Evolutionary conservation across 2,329 filamentous ascomycete genomes (phyloP).

Genomic region (Fusarium miscanthi): DNA sequence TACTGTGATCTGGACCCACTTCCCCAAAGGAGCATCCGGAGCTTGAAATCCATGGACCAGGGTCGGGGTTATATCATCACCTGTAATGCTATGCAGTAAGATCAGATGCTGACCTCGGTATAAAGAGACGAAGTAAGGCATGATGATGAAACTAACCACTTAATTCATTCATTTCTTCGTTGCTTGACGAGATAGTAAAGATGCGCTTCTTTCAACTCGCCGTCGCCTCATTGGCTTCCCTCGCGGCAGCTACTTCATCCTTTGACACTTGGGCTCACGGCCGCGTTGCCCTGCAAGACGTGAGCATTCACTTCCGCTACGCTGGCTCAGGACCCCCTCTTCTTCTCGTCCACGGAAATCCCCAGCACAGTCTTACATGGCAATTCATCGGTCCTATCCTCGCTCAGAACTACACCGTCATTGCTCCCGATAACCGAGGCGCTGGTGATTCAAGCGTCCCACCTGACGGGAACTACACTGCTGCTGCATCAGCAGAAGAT

Average conservation of each 20-base stretch:
- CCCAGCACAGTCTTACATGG: constrained; percentile 55
- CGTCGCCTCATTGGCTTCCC: constrained; percentile 3
- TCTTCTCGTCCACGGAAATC: constrained; percentile 56
- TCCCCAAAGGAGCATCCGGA: constrained; percentile 22
- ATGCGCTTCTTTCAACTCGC: constrained; percentile 11
- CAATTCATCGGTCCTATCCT: constrained; percentile 54
- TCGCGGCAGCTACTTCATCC: constrained; percentile 40
- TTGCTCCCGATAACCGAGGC: constrained; percentile 56
- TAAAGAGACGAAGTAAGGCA: not conserved
- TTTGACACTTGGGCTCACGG: constrained; percentile 53
- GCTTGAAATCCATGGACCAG: not conserved
- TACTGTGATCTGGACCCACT: not conserved
- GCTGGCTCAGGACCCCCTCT: constrained; percentile 54
- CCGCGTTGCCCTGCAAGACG: constrained; percentile 51
- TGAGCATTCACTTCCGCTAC: constrained; percentile 57
- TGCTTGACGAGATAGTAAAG: fast-evolving
- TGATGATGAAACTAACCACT: fast-evolving
- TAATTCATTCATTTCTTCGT: fast-evolving
- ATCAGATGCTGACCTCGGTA: not conserved
- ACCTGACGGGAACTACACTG: constrained; percentile 54
- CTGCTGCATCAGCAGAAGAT: constrained; percentile 52
- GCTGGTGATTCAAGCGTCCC: constrained; percentile 55
- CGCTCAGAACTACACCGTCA: constrained; percentile 56
- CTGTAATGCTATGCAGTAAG: not conserved
- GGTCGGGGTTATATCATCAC: not conserved